phyloP scores from a whole-genome alignment of 805 yeast species.

The Monosporozyma unispora region DNA sequence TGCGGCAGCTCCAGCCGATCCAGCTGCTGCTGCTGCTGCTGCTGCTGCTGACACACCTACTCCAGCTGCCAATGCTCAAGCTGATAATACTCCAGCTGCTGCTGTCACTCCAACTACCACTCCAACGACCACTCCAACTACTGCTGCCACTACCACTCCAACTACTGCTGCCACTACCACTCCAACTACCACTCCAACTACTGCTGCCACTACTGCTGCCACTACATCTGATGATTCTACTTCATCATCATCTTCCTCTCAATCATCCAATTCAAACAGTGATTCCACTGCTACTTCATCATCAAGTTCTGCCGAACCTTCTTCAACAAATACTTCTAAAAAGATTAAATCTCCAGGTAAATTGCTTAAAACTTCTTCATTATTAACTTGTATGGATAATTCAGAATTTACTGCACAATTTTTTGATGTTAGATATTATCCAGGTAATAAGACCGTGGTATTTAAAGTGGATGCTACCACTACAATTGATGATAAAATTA shows the following conservation, averaged over 20 bases:
- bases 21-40: not conserved
- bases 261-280: not conserved
- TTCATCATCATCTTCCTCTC: not conserved
- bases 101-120: not conserved
- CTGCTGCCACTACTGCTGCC: not conserved
- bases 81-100: not conserved
- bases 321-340: constrained; percentile 2
- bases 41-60: not conserved
- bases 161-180: not conserved
- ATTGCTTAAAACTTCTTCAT: constrained; percentile 47
- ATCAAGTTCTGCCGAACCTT: not conserved
- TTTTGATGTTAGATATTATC: constrained; percentile 68
- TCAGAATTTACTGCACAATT: constrained; percentile 79
- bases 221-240: not conserved
- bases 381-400: constrained; percentile 85
- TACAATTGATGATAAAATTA: constrained; percentile 62
- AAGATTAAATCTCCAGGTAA: constrained; percentile 1
- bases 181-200: not conserved
- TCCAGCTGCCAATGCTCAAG: not conserved
- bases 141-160: not conserved
- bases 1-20: not conserved
- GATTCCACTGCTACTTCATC: not conserved
- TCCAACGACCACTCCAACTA: not conserved
- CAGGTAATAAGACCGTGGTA: constrained; percentile 50
- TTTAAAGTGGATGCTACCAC: constrained; percentile 73